Percentiles rank a stretch among this genome's conserved stretches.
Evolutionary conservation across 768 basidiomycete species (phyloP).

Genomic region (Pilatotrama ljubarskyi): DNA sequence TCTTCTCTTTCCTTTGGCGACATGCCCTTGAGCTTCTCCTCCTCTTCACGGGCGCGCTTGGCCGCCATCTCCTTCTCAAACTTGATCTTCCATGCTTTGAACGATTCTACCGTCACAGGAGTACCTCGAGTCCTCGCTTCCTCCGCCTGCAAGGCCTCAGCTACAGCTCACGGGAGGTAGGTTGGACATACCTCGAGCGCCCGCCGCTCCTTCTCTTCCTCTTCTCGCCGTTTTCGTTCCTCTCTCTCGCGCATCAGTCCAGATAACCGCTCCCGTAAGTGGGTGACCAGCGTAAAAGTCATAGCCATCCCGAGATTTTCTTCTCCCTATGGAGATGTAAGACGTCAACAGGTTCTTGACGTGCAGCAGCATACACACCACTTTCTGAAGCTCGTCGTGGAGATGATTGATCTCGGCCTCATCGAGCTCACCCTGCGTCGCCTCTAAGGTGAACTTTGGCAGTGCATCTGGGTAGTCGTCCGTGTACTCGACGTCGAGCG

Average conservation of each 20-base stretch:
- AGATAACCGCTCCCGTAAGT: slow-evolving; percentile 77
- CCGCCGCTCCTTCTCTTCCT: slow-evolving; percentile 69
- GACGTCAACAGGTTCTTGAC: too few relatives aligned
- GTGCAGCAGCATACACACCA: slow-evolving; percentile 43
- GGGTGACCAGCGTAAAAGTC: slow-evolving; percentile 92
- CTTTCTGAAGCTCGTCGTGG: slow-evolving; percentile 54
- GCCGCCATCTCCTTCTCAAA: slow-evolving; percentile 70
- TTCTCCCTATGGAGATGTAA: slow-evolving; percentile 52
- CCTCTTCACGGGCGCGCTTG: slow-evolving; percentile 70
- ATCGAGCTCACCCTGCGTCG: slow-evolving; percentile 59
- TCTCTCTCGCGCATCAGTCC: slow-evolving; percentile 59
- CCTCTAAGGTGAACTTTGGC: slow-evolving; percentile 69
- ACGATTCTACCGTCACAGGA: slow-evolving; percentile 82
- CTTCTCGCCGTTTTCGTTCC: slow-evolving; percentile 57
- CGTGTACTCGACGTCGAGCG: slow-evolving; percentile 74
- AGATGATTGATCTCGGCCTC: slow-evolving; percentile 56
- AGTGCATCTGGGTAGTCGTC: slow-evolving; percentile 82
- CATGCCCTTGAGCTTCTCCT: slow-evolving; percentile 69
- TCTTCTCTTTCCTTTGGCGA: slow-evolving; percentile 86
- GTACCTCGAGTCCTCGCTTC: slow-evolving; percentile 88
- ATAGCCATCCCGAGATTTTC: slow-evolving; percentile 95
- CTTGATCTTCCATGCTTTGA: slow-evolving; percentile 75
- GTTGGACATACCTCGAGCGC: slow-evolving; percentile 65
- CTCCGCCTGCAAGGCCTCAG: slow-evolving; percentile 60
- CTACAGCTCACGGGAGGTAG: background rate